Evolutionary conservation across 805 yeast species (phyloP), one percentile per base, ranked within the genome.

Genomic region (Saturnispora diversa): DNA sequence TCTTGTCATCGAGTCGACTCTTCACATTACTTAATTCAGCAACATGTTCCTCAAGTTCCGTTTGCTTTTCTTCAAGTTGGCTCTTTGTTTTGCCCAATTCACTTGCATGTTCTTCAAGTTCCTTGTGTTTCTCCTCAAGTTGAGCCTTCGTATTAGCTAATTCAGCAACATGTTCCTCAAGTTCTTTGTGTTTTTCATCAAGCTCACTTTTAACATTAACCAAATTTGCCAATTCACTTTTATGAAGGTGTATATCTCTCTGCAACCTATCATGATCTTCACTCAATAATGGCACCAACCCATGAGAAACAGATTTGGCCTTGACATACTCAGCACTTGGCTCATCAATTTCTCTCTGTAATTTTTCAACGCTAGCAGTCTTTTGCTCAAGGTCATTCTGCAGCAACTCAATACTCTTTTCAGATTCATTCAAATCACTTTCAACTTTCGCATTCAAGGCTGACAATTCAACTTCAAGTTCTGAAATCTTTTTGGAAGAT

Each of bases 301-400:
- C 62, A 39, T 49, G 55, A 7, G 35, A 40, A 8, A 40, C 24
- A 4, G 69, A 61, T 35, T 57, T 58, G 8, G 49, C 48, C 17
- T 41, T 43, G 23, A 64, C 41, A 35, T 52, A 54, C 5, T 54
- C 63, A 7, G 37, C 26, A 17, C 29, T 28, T 20, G 47, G 33
- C n/a, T 40, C 27, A 20, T 46, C 37, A 15, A 40, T 5, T 25
- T 31, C 31, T 11, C 25, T 31, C 9, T 41, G 35, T 3, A 31
- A 6, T 2, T 15, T 12, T 28, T 36, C 39, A 7, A 46, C 34
- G 4, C 24, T 26, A 13, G 27, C 23, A 15, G 43, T n/a, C 17
- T 40, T 40, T 23, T 43, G 40, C 15, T 19, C 21, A 15, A 56
- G 45, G 39, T 31, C 35, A 10, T 9, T 13, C 15, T 25, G 19